These are phyloP conservation scores for Lachnellula hyalina DNA, from an alignment of 2,329 filamentous ascomycete genomes.

Conservation along the genomic window DNA sequence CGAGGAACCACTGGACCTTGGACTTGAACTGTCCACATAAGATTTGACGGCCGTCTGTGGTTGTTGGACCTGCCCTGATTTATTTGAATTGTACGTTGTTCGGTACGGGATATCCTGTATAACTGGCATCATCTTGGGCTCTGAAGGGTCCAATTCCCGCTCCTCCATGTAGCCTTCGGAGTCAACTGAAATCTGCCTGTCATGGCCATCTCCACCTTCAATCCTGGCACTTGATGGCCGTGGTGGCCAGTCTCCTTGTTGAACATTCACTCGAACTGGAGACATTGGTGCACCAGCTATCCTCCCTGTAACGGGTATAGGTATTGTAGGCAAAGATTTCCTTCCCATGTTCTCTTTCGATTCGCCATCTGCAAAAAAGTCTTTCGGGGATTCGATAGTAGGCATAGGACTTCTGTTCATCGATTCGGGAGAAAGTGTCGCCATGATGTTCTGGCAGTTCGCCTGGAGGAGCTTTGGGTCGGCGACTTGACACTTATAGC, in stretches of 20 bases:
- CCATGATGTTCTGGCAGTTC: conserved; percentile 15
- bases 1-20: conserved; percentile 19
- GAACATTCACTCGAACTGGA: conserved; percentile 51
- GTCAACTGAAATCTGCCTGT: conserved; percentile 12
- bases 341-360: conserved; percentile 23
- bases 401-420: conserved; percentile 14
- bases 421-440: conserved; percentile 17
- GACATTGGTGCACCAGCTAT: conserved; percentile 50
- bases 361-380: conserved; percentile 13
- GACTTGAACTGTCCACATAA: conserved; percentile 21
- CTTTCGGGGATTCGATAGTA: conserved; percentile 2
- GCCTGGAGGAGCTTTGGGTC: not conserved
- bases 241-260: conserved; percentile 46
- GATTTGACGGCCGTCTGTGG: conserved; percentile 29
- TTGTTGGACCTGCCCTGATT: conserved; percentile 24
- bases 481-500: not conserved
- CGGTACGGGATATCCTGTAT: conserved; percentile 27
- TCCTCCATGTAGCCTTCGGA: conserved; percentile 13
- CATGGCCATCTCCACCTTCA: conserved; percentile 32
- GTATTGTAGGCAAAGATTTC: conserved; percentile 19
- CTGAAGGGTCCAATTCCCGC: conserved; percentile 3
- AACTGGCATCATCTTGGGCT: conserved; percentile 14
- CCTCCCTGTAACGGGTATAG: conserved; percentile 26
- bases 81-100: conserved; percentile 21
- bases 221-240: conserved; percentile 49